These are phyloP conservation scores for Pseudogymnoascus sp. DNA, from an alignment of 2,329 filamentous ascomycete genomes.

Conservation along the genomic window DNA sequence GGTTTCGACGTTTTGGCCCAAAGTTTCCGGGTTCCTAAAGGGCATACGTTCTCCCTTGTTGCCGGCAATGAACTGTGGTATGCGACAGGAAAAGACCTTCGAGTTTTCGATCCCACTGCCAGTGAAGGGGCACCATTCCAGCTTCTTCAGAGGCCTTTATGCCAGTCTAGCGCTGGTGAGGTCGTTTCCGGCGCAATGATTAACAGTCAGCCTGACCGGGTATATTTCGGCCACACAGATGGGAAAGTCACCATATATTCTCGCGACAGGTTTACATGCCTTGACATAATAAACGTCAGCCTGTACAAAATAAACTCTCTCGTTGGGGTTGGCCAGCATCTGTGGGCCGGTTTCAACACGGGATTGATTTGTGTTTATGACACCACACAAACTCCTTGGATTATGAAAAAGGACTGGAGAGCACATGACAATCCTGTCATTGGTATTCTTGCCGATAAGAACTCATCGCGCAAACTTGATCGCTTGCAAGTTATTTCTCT, in stretches of 20 bases:
- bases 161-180: conserved; percentile 69
- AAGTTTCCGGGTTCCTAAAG: conserved; percentile 69
- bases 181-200: conserved; percentile 77
- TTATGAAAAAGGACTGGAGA: conserved; percentile 87
- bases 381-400: conserved; percentile 74
- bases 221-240: conserved; percentile 87
- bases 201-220: conserved; percentile 65
- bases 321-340: conserved; percentile 67
- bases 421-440: conserved; percentile 80
- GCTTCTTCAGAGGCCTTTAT: conserved; percentile 63
- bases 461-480: conserved; percentile 79
- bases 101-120: conserved; percentile 69
- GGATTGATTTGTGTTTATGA: conserved; percentile 94
- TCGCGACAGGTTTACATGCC: conserved; percentile 61
- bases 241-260: conserved; percentile 95
- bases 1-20: conserved; percentile 66
- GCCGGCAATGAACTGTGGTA: conserved; percentile 84
- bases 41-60: conserved; percentile 82
- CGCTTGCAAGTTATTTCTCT: conserved; percentile 79
- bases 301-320: conserved; percentile 92
- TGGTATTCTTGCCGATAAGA: conserved; percentile 68
- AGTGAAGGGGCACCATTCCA: conserved; percentile 64
- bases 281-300: conserved; percentile 79
- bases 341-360: conserved; percentile 94
- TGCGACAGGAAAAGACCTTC: conserved; percentile 77